These are phyloP conservation scores for Neopestalotiopsis clavispora DNA, from an alignment of 2,329 filamentous ascomycete species.

Conservation along the genomic window DNA sequence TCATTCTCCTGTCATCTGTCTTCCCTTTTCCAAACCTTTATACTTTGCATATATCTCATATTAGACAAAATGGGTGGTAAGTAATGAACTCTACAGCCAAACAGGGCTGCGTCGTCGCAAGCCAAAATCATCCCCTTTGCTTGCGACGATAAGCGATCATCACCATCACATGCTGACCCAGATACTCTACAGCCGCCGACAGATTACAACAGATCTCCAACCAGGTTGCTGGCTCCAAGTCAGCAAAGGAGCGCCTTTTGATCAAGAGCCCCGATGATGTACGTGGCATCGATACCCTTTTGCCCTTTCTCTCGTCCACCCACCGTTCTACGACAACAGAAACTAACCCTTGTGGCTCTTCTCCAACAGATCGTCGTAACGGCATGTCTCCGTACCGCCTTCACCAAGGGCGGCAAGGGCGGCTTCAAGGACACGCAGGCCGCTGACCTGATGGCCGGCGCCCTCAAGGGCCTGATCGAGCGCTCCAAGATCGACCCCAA, in stretches of 20 bases:
- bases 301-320: neutral
- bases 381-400: conserved; percentile 85
- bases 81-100: conserved; percentile 2
- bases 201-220: conserved; percentile 64
- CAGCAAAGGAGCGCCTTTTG: conserved; percentile 60
- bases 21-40: neutral
- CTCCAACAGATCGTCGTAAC: conserved; percentile 80
- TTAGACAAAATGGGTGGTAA: conserved; percentile 28
- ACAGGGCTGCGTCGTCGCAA: too few relatives aligned
- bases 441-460: conserved; percentile 82
- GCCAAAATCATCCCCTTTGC: neutral
- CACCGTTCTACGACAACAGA: conserved; percentile 18
- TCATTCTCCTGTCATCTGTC: neutral
- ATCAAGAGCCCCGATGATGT: conserved; percentile 73
- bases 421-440: conserved; percentile 94
- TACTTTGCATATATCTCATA: neutral
- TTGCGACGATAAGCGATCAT: neutral
- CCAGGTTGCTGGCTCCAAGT: conserved; percentile 58
- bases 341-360: conserved; percentile 23
- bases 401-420: conserved; percentile 92
- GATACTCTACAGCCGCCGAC: conserved; percentile 52
- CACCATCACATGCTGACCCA: conserved; percentile 10
- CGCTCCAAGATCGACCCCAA: conserved; percentile 88
- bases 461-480: conserved; percentile 80
- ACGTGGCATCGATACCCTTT: conserved; percentile 29